These are phyloP conservation scores for Cystobasidium slooffiae DNA, from an alignment of 1,284 basidiomycete species.

Conservation along the genomic window DNA sequence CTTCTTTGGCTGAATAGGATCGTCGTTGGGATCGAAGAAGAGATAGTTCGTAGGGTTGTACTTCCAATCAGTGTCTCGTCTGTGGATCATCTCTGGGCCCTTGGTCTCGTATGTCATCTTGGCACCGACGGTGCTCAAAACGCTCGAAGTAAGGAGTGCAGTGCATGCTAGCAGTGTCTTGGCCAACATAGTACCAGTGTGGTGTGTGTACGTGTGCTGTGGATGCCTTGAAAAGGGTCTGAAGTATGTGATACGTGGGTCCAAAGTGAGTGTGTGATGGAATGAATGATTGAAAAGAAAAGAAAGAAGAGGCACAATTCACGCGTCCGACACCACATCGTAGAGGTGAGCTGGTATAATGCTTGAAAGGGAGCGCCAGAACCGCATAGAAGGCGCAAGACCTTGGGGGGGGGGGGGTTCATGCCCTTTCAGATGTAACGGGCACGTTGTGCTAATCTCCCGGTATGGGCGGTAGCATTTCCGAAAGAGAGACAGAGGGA, in stretches of 20 bases:
- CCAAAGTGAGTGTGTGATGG: background rate
- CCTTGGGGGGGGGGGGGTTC: too few species aligned
- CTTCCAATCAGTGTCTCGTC: background rate
- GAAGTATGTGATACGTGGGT: background rate
- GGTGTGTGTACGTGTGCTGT: background rate
- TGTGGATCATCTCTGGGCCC: background rate
- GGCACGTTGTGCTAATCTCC: too few species aligned
- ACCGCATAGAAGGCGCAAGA: too few species aligned
- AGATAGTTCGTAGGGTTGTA: conserved; percentile 3
- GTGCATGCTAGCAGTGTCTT: background rate
- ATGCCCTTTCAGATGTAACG: too few species aligned
- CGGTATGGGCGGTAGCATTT: too few species aligned
- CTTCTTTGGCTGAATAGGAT: background rate
- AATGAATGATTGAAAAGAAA: background rate
- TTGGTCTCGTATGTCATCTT: background rate
- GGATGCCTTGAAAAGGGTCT: background rate
- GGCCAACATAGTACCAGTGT: background rate
- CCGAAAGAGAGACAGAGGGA: too few species aligned
- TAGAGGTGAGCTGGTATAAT: too few species aligned
- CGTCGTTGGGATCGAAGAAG: conserved; percentile 7
- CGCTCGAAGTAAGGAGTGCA: background rate
- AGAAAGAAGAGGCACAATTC: background rate
- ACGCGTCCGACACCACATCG: background rate
- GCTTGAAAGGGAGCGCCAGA: too few species aligned
- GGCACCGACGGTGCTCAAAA: background rate